Evolutionary conservation across 177 flowering plant species (phyloP), one percentile per base, ranked within the genome.

Genomic region (Tripterygium wilfordii): DNA sequence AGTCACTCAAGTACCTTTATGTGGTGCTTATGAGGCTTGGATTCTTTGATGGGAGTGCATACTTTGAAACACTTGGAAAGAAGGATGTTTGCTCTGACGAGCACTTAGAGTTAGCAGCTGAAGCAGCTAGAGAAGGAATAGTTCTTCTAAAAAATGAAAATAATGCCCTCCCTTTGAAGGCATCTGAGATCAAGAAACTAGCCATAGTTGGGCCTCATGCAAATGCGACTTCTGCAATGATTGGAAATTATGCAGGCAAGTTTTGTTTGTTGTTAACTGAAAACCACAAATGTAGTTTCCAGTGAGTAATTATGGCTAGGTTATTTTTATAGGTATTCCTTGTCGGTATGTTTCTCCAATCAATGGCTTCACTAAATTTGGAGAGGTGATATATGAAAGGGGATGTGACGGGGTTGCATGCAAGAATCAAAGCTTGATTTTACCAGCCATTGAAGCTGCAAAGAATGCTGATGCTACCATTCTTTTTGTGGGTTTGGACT

Each of bases 1-100:
- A 31, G 16, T 51, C 81, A 2, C 16, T 79, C 3, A 47, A 18
- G 0, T 45, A 76, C 31, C 50, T 56, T 0, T 66, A 49, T 10
- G 16, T 35, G 8, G 71, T 71, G 9, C 56, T 60, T 0, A 68
- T 76, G 81, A 68, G 85, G 51, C 65, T 79, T 8, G 85, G 81
- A 0, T 62, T 27, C 40, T 75, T 79, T 40, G 80, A 79, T 49
- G 84, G 80, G 22, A 54, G 12, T 22, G 61, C 53, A 25, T 1
- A 35, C 0, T 48, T 21, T 15, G 17, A 2, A 0, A 10, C 29
- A 0, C 58, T 72, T 6, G 71, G 78, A 6, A 60, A 56, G 42
- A 27, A 49, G 0, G 60, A 66, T 49, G 33, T 66, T 2, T 69
- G 78, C 52, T 25, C 62, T 0, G 4, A 47, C 0, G 45, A 45